Conservation (phyloP, 1,284 basidiomycete genomes). For the Ustilago sp. region DNA sequence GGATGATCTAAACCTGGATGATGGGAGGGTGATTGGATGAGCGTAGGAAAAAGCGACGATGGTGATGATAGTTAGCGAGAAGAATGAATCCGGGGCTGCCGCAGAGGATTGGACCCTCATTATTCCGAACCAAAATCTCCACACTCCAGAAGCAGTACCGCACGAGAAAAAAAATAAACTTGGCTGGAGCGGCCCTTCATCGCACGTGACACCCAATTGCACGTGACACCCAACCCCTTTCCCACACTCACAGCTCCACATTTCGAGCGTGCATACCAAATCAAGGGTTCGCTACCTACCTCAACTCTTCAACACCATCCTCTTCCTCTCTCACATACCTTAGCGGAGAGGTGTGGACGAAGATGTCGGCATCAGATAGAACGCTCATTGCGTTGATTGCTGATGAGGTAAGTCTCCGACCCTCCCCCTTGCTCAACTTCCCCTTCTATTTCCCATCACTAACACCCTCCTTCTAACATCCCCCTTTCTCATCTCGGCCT, state of each 20-base stretch:
- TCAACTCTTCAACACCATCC: neutral
- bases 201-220: neutral
- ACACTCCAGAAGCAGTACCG: constrained; percentile 7
- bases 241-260: constrained; percentile 12
- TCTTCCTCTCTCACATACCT: neutral
- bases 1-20: no score
- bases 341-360: neutral
- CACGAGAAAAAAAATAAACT: constrained; percentile 17
- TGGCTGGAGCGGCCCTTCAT: constrained; percentile 28
- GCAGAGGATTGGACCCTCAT: neutral
- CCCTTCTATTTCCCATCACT: neutral
- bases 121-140: neutral
- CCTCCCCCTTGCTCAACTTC: neutral
- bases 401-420: constrained; percentile 52
- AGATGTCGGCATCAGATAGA: constrained; percentile 55
- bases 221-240: constrained; percentile 22
- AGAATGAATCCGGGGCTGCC: constrained; percentile 7
- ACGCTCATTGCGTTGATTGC: constrained; percentile 62
- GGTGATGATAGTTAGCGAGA: neutral
- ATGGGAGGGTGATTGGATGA: neutral
- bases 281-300: neutral
- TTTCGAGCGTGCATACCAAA: constrained; percentile 2
- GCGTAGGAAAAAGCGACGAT: neutral
- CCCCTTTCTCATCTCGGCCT: neutral
- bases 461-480: neutral